phyloP scores from a whole-genome alignment of 306 rosid species.

The Quercus bicolor region DNA sequence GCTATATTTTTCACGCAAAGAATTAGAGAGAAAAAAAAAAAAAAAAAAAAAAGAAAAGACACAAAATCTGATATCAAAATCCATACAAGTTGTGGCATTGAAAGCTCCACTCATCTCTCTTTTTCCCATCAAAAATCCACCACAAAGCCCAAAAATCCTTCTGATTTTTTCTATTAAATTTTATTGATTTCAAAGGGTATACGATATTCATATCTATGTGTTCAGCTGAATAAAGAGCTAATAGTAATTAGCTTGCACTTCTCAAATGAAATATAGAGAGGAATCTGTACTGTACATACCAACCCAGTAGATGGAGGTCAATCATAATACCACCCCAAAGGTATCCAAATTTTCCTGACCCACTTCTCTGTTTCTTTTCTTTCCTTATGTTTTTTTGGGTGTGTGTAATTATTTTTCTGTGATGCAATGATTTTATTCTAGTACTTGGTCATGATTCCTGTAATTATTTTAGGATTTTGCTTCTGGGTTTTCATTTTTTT shows the following conservation, averaged over 20 bases:
- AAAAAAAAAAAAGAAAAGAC: no score
- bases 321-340: constrained; percentile 31
- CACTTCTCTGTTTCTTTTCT: neutral
- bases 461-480: neutral
- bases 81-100: constrained; percentile 26
- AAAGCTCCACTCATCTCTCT: constrained; percentile 21
- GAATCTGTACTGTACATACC: constrained; percentile 11
- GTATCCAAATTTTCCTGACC: neutral
- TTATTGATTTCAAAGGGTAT: neutral
- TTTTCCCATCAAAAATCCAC: constrained; percentile 19
- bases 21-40: neutral
- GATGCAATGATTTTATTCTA: neutral
- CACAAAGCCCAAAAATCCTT: constrained; percentile 4
- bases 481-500: neutral
- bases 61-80: neutral
- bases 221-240: neutral
- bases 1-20: neutral
- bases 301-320: constrained; percentile 44
- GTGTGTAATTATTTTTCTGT: neutral
- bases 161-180: neutral
- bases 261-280: constrained; percentile 33
- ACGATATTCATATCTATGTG: neutral
- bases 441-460: neutral
- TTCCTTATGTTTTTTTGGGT: neutral
- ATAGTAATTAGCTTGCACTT: neutral